These are phyloP conservation scores for Plantago rigida DNA, from an alignment of 305 asterid species.

Conservation along the genomic window DNA sequence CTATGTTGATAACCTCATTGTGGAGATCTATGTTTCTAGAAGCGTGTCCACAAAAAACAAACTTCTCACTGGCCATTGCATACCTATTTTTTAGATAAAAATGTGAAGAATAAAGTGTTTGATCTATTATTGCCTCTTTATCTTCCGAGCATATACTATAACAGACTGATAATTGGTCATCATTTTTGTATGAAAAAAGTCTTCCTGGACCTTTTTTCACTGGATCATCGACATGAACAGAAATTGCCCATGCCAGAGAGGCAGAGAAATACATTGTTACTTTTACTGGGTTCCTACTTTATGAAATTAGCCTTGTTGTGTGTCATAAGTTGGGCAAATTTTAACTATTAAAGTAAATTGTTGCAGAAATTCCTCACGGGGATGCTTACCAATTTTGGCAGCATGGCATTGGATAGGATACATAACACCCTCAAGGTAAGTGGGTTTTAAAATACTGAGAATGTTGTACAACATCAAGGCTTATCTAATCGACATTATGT, in stretches of 20 bases:
- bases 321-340: background rate
- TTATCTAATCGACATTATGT: background rate
- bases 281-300: background rate
- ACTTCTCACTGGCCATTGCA: too few species aligned
- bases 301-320: background rate
- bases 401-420: slow-evolving; percentile 91
- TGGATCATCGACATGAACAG: too few species aligned
- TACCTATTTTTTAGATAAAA: too few species aligned
- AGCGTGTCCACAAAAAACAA: too few species aligned
- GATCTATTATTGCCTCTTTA: background rate
- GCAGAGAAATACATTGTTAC: background rate
- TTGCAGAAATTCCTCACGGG: slow-evolving; percentile 82
- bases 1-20: too few species aligned
- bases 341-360: background rate
- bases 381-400: slow-evolving; percentile 91
- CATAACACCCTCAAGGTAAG: slow-evolving; percentile 90
- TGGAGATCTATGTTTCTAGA: too few species aligned
- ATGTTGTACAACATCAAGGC: background rate
- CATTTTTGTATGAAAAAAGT: too few species aligned
- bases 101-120: too few species aligned
- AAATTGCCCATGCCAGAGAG: too few species aligned
- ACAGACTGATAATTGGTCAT: too few species aligned
- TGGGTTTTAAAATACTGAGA: background rate
- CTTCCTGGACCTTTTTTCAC: too few species aligned
- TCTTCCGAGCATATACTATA: background rate